Evolutionary conservation across 2,329 filamentous ascomycete species (phyloP), one percentile per base, ranked within the genome.

Genomic region (Alternaria panax): DNA sequence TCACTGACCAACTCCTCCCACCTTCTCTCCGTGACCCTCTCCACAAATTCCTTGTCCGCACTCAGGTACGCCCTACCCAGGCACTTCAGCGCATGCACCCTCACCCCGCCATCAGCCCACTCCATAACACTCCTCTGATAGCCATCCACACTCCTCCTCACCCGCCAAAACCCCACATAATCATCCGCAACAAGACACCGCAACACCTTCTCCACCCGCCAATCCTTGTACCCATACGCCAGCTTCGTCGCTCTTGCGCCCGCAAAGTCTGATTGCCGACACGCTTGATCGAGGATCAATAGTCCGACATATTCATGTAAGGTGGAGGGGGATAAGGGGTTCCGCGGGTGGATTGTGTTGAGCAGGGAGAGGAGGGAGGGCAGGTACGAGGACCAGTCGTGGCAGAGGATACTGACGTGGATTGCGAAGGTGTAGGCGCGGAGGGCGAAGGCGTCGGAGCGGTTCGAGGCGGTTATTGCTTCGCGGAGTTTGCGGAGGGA

Each of bases 401-500:
- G 88, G 57, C 90, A 88, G 32, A 97, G 86, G 63, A 99, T 89
- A 24, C 91, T 89, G 25, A 93, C 84, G 54, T 93, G 90, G 69
- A 96, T 92, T 70, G 92, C 92, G 82, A 98, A 98, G 63, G 96
- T 88, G 79, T 98, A 97, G 16, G 89, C 92, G 68, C 93, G 89
- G n/a, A 91, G 88, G 1, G 94, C 89, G 78, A 99, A 99, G 52
- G 87, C 83, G 73, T 97, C 91, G 34, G 84, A 82, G 20, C 93
- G 88, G 53, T 88, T 87, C 8, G 91, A 89, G 12, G 92, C 92
- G 3, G 96, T 87, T 47, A 98, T 89, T 24, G 90, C 93, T 81
- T 99, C 95, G 57, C 95, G 88, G 30, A 99, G 86, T 77, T 97
- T 98, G 63, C 95, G 89, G 74, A 98, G 89, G 3, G 94, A 92